A percentile compares a stretch with the other conserved stretches of the same genome.
Evolutionary conservation across 306 rosid genomes (phyloP).

Genomic region (Quillaja saponaria): DNA sequence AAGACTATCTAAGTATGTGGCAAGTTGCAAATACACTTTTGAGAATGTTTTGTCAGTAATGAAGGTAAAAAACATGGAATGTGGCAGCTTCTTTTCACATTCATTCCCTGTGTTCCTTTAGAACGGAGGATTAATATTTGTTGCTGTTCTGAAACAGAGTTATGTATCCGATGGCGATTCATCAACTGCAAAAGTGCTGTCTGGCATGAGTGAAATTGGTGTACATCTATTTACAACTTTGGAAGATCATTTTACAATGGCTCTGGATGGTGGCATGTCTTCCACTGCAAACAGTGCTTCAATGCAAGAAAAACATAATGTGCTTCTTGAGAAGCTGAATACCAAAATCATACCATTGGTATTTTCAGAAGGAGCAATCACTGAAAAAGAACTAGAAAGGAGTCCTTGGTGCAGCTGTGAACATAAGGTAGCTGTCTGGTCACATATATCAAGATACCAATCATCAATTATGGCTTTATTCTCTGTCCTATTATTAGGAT

Average conservation of each 20-base stretch:
- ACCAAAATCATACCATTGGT: slow-evolving; percentile 51
- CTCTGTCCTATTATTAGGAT: slow-evolving; percentile 45
- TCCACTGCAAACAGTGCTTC: slow-evolving; percentile 33
- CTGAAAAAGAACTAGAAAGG: slow-evolving; percentile 36
- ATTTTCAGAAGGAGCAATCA: slow-evolving; percentile 46
- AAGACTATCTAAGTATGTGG: slow-evolving; percentile 50
- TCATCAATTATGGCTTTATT: slow-evolving; percentile 53
- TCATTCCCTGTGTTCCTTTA: slow-evolving; percentile 23
- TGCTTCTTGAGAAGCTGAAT: slow-evolving; percentile 55
- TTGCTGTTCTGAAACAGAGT: slow-evolving; percentile 45
- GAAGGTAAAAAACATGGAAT: slow-evolving; percentile 53
- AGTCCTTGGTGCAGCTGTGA: slow-evolving; percentile 44
- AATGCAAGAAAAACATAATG: slow-evolving; percentile 52
- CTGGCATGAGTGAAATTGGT: slow-evolving; percentile 68
- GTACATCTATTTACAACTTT: slow-evolving; percentile 56
- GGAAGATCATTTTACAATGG: slow-evolving; percentile 52
- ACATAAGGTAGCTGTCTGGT: slow-evolving; percentile 75
- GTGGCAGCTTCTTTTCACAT: slow-evolving; percentile 12
- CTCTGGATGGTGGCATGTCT: slow-evolving; percentile 38
- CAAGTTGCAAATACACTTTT: slow-evolving; percentile 60
- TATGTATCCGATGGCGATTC: slow-evolving; percentile 45
- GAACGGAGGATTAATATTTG: slow-evolving; percentile 24
- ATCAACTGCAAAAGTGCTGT: slow-evolving; percentile 51
- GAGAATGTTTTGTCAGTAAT: slow-evolving; percentile 58
- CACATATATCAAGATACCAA: slow-evolving; percentile 52